Evolutionary conservation across 2,329 filamentous ascomycete genomes (phyloP).

Genomic region (Neurospora crassa): DNA sequence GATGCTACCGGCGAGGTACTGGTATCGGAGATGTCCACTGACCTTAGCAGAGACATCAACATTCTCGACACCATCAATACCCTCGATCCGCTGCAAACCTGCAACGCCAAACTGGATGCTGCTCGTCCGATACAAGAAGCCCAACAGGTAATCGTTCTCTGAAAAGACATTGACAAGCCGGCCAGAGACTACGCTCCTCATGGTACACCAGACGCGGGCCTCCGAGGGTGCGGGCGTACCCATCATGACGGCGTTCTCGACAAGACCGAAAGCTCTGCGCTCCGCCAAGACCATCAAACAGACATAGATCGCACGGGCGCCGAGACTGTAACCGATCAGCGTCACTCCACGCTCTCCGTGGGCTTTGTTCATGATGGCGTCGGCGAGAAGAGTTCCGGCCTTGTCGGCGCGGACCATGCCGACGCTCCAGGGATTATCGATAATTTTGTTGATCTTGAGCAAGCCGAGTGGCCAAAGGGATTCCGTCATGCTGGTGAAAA

Average conservation of each 20-base stretch:
- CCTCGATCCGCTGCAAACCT: constrained; percentile 65
- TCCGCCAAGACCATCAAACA: constrained; percentile 75
- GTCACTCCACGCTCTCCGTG: constrained; percentile 77
- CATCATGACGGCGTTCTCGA: constrained; percentile 80
- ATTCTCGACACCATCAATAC: constrained; percentile 58
- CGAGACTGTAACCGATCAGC: constrained; percentile 73
- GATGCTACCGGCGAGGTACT: constrained; percentile 56
- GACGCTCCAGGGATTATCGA: constrained; percentile 75
- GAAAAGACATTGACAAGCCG: constrained; percentile 88
- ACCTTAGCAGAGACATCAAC: constrained; percentile 56
- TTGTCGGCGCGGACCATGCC: constrained; percentile 71
- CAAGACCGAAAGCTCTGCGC: constrained; percentile 70
- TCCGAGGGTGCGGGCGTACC: constrained; percentile 71
- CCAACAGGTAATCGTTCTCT: constrained; percentile 77
- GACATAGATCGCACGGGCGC: constrained; percentile 72
- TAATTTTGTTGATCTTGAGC: constrained; percentile 59
- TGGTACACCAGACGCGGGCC: constrained; percentile 61
- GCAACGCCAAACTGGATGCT: constrained; percentile 77
- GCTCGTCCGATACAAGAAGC: constrained; percentile 76
- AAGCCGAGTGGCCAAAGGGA: constrained; percentile 53
- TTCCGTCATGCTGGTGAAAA: constrained; percentile 47
- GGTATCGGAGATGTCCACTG: constrained; percentile 61
- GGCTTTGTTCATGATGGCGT: constrained; percentile 70
- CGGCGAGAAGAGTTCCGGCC: constrained; percentile 60
- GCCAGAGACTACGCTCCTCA: constrained; percentile 71